Percentiles rank a stretch among this genome's conserved stretches.
Evolutionary conservation across 2,329 filamentous ascomycete genomes (phyloP).

Genomic region (Trichophyton simii): DNA sequence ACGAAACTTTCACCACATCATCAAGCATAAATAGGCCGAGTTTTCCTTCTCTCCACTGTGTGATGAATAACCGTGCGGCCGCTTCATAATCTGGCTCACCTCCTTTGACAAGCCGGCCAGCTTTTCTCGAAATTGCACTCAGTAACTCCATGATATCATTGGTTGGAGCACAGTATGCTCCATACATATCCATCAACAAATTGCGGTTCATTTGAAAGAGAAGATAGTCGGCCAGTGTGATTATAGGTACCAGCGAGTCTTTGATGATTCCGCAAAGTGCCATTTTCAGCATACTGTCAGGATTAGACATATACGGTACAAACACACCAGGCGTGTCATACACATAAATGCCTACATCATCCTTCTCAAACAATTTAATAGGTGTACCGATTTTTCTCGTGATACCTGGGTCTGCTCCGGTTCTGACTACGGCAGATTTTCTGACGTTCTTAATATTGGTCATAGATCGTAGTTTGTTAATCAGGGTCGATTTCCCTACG

Average conservation of each 20-base stretch:
- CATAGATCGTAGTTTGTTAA: slow-evolving; percentile 63
- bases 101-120: slow-evolving; percentile 63
- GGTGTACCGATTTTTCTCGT: slow-evolving; percentile 73
- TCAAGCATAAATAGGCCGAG: slow-evolving; percentile 72
- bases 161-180: slow-evolving; percentile 55
- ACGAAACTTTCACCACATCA: slow-evolving; percentile 50
- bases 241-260: slow-evolving; percentile 65
- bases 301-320: slow-evolving; percentile 74
- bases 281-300: slow-evolving; percentile 89
- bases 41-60: slow-evolving; percentile 66
- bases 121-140: slow-evolving; percentile 55
- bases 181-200: slow-evolving; percentile 45
- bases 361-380: slow-evolving; percentile 62
- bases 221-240: slow-evolving; percentile 78
- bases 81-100: slow-evolving; percentile 58
- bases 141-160: slow-evolving; percentile 72
- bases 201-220: slow-evolving; percentile 68
- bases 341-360: slow-evolving; percentile 55
- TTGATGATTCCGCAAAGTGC: slow-evolving; percentile 83
- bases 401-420: slow-evolving; percentile 77
- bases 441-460: slow-evolving; percentile 28
- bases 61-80: slow-evolving; percentile 67
- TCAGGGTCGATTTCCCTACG: slow-evolving; percentile 86
- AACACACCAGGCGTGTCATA: slow-evolving; percentile 93
- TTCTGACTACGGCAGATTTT: slow-evolving; percentile 59